These are phyloP conservation scores for Noccaea bulbosa DNA, from an alignment of 345 rosid genomes.

Conservation along the genomic window DNA sequence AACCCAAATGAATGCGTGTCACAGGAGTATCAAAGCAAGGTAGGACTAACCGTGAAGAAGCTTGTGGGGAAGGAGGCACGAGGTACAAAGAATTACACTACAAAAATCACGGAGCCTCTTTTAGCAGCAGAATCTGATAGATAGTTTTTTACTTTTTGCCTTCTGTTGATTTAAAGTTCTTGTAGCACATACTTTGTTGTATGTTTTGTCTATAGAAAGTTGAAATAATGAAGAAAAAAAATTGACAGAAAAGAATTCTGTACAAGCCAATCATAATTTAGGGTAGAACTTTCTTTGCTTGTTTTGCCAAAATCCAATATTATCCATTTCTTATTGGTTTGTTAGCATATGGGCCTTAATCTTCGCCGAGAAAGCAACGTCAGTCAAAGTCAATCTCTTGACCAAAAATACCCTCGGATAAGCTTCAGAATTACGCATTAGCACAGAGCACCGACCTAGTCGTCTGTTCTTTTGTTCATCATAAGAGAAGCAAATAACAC, in stretches of 20 bases:
- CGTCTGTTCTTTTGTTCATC: constrained; percentile 1
- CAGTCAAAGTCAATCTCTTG: constrained; percentile 6
- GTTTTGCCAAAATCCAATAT: neutral
- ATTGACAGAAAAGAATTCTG: neutral
- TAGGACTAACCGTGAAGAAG: constrained; percentile 43
- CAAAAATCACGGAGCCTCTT: constrained; percentile 35
- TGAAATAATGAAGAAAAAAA: neutral
- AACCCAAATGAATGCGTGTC: neutral
- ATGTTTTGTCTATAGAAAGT: constrained; percentile 23
- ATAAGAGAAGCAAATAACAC: neutral
- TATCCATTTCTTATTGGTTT: neutral
- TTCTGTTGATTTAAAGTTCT: constrained; percentile 8
- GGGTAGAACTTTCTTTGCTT: neutral
- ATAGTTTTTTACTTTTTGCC: constrained; percentile 9
- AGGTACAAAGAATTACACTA: constrained; percentile 19
- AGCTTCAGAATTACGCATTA: constrained; percentile 17
- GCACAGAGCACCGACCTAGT: constrained; percentile 25
- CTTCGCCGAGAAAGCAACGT: neutral
- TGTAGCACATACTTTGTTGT: constrained; percentile 30
- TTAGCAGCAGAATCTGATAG: constrained; percentile 40
- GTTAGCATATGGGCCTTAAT: neutral
- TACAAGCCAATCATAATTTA: neutral
- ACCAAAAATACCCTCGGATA: constrained; percentile 40
- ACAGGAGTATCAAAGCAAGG: constrained; percentile 49
- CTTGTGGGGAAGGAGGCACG: constrained; percentile 36